Conservation (phyloP, 306 rosid species). For the Biancaea sappan region DNA sequence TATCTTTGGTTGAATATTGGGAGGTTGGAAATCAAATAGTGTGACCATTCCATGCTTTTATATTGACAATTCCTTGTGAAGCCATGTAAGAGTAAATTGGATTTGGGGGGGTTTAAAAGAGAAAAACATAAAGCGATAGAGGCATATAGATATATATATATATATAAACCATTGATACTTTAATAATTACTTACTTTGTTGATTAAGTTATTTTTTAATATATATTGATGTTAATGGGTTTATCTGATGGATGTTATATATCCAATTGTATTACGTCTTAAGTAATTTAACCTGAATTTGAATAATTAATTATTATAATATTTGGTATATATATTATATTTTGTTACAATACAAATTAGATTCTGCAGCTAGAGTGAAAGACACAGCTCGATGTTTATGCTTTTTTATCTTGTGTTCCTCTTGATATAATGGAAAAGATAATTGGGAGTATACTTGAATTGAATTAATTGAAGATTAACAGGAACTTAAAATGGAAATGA, state of each 20-base stretch:
- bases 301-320: background rate
- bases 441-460: no score
- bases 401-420: slow-evolving; percentile 19
- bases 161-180: background rate
- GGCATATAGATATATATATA: no score
- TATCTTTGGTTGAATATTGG: no score
- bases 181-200: background rate
- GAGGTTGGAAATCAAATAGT: no score
- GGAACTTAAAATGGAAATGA: no score
- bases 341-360: slow-evolving; percentile 31
- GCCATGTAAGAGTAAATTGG: no score
- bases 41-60: no score
- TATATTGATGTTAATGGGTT: background rate
- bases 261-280: background rate
- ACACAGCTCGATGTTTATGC: background rate
- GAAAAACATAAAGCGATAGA: no score
- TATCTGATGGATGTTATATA: slow-evolving; percentile 13
- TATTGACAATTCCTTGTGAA: no score
- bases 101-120: no score
- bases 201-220: background rate
- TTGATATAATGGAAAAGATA: no score
- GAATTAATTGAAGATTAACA: no score
- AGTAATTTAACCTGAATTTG: background rate
- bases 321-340: background rate
- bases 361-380: slow-evolving; percentile 31